These are phyloP conservation scores for Phytophthora europaea DNA, from an alignment of 352 stramenopile genomes.

Conservation along the genomic window DNA sequence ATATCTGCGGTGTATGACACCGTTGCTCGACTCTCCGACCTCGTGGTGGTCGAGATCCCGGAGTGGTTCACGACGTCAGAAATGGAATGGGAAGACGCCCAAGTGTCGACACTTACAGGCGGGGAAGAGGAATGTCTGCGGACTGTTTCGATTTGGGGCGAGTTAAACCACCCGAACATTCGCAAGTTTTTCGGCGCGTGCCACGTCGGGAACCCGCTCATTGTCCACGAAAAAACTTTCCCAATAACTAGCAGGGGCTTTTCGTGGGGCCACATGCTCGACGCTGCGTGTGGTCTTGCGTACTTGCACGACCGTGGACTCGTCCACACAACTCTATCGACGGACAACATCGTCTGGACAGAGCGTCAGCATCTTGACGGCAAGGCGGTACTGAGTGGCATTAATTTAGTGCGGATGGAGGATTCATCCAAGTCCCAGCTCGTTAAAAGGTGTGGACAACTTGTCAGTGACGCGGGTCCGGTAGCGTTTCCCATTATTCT, in stretches of 20 bases:
- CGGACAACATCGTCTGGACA: background rate
- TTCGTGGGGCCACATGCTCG: background rate
- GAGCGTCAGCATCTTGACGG: background rate
- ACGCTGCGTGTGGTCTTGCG: background rate
- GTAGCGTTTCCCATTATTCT: background rate
- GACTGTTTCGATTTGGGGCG: conserved; percentile 10
- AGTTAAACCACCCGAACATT: conserved; percentile 30
- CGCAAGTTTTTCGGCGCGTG: conserved; percentile 31
- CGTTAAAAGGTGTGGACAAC: background rate
- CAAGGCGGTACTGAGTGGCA: background rate
- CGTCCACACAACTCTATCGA: background rate
- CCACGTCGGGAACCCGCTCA: conserved; percentile 23
- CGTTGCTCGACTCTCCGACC: background rate
- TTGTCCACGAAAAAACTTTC: background rate
- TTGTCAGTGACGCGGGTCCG: background rate
- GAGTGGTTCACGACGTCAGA: conserved; percentile 20
- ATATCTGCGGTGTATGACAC: background rate
- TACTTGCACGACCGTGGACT: conserved; percentile 4
- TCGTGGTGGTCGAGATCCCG: background rate
- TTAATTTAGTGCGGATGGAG: background rate
- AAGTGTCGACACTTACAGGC: background rate
- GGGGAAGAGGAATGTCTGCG: conserved; percentile 23
- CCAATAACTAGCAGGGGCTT: background rate
- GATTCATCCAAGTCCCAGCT: background rate
- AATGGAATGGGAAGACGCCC: conserved; percentile 8